Evolutionary conservation across 2,329 filamentous ascomycete species (phyloP), one percentile per base, ranked within the genome.

Genomic region (Harringtonia lauricola): DNA sequence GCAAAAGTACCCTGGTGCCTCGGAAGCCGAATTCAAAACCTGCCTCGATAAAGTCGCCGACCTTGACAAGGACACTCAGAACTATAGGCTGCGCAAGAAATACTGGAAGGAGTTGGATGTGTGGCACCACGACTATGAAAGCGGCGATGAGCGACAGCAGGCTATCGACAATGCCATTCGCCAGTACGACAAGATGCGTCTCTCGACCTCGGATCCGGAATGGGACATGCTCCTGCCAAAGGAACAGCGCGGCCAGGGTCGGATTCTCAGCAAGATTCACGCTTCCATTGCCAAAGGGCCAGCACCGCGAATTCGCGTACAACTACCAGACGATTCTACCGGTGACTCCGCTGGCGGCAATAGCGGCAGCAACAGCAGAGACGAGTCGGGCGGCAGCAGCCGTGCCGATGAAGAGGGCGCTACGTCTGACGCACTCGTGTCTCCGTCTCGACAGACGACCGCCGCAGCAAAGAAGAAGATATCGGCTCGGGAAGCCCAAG

Each of bases 61-160:
- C 45, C 67, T 68, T 43, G 65, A 71, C 45, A 49, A 64, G 5
- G 57, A 63, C 3, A 61, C 61, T 5, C 66, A 72, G 47, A 76
- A 67, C 50, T 82, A 72, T 68, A 59, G 64, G 29, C 59, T 81
- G 51, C 69, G 71, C 48, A 76, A 74, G 59, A 61, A 65, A 21
- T 74, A 68, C 49, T 82, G 72, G 70, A 79, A 72, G 57, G 78
- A 82, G 50, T 65, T 82, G 14, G 76, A 82, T 51, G 73, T 80
- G 19, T 82, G 73, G 69, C 71, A 68, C 45, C 79, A 79, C 56
- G 62, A 71, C 24, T 82, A 81, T 54, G 63, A 65, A 36, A 64
- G 58, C 31, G 59, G 67, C 17, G 68, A 72, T 28, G 69, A 77
- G 47, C 71, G 78, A 26, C 66, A 86, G 56, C 62, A 69, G 52